Conservation (phyloP, 129 eudicot species). For the Saposhnikovia divaricata region DNA sequence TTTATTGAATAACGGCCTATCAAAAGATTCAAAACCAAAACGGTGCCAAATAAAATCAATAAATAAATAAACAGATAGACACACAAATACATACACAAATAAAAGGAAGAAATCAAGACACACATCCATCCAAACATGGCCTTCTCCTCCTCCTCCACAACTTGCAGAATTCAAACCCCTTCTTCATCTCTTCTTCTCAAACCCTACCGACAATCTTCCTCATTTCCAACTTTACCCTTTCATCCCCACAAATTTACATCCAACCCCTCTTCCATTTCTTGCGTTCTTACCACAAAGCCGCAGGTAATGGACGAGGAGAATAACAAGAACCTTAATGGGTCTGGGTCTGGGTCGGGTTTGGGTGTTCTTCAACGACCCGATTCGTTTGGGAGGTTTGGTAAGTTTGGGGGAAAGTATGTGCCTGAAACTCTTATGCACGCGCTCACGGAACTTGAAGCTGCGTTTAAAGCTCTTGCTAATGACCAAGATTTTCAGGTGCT, state of each 20-base stretch:
- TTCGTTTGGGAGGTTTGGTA: slow-evolving; percentile 75
- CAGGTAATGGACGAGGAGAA: slow-evolving; percentile 23
- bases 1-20: background rate
- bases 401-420: slow-evolving; percentile 81
- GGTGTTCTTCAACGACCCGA: slow-evolving; percentile 52
- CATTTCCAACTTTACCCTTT: slow-evolving; percentile 15
- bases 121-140: slow-evolving; percentile 28
- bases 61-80: background rate
- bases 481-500: slow-evolving; percentile 56
- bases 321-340: background rate
- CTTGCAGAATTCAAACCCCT: slow-evolving; percentile 14
- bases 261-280: slow-evolving; percentile 24
- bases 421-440: slow-evolving; percentile 87
- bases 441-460: slow-evolving; percentile 66
- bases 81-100: background rate
- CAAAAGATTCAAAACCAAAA: background rate
- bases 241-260: slow-evolving; percentile 16
- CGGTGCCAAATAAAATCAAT: background rate
- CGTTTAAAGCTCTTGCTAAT: slow-evolving; percentile 43
- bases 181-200: slow-evolving; percentile 8
- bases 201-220: slow-evolving; percentile 20
- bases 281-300: slow-evolving; percentile 29
- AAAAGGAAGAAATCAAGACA: background rate
- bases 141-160: slow-evolving; percentile 17
- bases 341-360: background rate